Base-by-base conservation (phyloP, 164 flowering plant species). In the Piper betle region DNA sequence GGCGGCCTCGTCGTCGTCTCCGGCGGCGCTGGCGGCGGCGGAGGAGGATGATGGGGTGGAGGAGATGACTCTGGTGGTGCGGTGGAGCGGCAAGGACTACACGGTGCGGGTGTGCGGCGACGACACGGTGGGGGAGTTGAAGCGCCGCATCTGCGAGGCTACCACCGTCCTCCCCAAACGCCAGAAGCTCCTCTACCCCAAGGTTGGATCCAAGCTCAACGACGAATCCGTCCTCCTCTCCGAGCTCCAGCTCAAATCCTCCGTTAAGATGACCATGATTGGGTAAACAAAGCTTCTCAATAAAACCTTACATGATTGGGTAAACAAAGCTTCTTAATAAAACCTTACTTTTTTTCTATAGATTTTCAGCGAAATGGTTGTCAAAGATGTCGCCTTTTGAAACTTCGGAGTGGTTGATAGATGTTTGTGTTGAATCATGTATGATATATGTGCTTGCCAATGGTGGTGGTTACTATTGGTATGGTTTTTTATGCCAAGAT, bases 181-280 rank as follows among this genome's bases (percentile, higher is more conserved):
- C 25, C 99, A 94, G 81, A 94, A 94, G 80, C 93, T 94, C 64
- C 88, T 91, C 42, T 94, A 91, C 80, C 97, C 97, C 4, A 93
- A 94, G 75, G 62, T 84, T 50, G 93, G 81, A 4, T 63, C 84
- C 42, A 87, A 85, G 52, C 91, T 93, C 73, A 65, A 90, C 62
- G 85, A 84, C 64, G 97, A 87, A 61, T 77, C 92, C 5, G 18
- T 81, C 43, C 77, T 93, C 38, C 85, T 93, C 70, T 84, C 90
- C 48, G 80, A 78, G 16, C 70, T 94, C 42, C 84, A 90, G 33
- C 82, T 94, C 71, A 90, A 86, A 67, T 57, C 99, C 37, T 81
- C 96, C 38, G 66, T 90, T 68, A 94, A 94, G 78, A 85, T 94
- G 95, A 94, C 95, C 68, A 94, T 94, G 99, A 81, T 94, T 48